Base-by-base conservation (phyloP, 2,329 filamentous ascomycete species). In the Cucurbitaria berberidis region DNA sequence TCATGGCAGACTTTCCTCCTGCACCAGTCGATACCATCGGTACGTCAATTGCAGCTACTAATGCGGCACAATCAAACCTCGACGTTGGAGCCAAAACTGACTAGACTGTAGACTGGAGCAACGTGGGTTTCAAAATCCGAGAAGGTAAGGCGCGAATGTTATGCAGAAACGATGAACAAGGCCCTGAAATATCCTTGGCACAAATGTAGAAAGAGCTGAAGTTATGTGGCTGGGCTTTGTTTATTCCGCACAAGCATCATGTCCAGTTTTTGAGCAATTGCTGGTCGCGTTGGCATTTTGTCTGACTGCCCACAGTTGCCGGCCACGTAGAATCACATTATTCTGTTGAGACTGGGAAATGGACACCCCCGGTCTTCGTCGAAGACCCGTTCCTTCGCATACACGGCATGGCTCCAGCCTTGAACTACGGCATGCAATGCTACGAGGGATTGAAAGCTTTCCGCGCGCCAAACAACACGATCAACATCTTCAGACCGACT, bases 401-500 rank as follows among this genome's bases (percentile, higher is more conserved):
- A 72, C 93, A 98, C 77, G 95, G 93, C 76, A 95, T 99, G 90
- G 88, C 93, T 0, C 93, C 95, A 0, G 93, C 87, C 38, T 85
- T 98, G 62, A 99, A 99, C 83, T 99, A 99, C 76, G 72, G 93
- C 53, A 92, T 96, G 74, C 95, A 98, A 80, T 93, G 91, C 68
- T 99, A 96, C 81, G 95, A 99, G 76, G 95, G 95, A n/a, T 86
- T 98, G 74, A 98, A 98, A 78, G 93, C 93, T 49, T 97, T 97
- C 84, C 91, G 93, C 59, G 81, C 83, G 2, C 89, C 91, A 16
- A 80, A 83, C 52, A 85, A 89, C 74, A 77, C 78, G 54, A 93
- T 98, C 78, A 86, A 87, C 73, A 85, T 98, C 74, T 98, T 98
- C 85, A 89, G 93, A 4, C 90, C 93, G 0, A 83, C 88, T 69